Base-by-base conservation (phyloP, 192 early-diverging fungal genomes). In the Coemansia guatemalensis region DNA sequence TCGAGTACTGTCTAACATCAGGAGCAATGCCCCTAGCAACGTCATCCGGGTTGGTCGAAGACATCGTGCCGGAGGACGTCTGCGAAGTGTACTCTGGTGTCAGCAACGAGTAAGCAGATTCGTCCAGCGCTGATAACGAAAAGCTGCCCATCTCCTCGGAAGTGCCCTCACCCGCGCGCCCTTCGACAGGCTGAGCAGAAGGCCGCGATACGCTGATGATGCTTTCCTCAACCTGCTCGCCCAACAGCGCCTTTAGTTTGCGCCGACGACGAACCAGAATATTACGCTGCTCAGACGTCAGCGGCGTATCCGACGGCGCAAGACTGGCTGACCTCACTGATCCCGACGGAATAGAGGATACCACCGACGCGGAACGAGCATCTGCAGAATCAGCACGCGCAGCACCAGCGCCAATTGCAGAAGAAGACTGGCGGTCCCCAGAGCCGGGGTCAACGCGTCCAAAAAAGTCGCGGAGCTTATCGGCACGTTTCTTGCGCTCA, bases 181-280 rank as follows among this genome's bases (percentile, higher is more conserved):
- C 35, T 47, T 48, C 2, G 22, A 21, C 48, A 4, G 22, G 24
- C 21, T 11, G 47, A 8, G 27, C n/a, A 3, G 32, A 21, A 1
- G 49, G 17, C 12, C 49, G 56, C 30, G 51, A 44, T 4, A 61
- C 25, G 11, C 64, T 65, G 12, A 84, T 64, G 11, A 75, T 82
- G 22, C 60, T 57, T 48, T 84, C 82, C 48, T 84, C 83, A 1
- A 87, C 67, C 18, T 82, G 74, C 53, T 88, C 85, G 55, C 89
- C 89, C 41, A 90, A 48, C 48, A 88, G 63, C 6, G 69, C 82
- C 41, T 75, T 67, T 21, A 90, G 75, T 75, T 90, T 90, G 60
- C 85, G 83, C 26, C 78, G 81, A 14, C 87, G 71, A 20, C 83
- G 83, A 30, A 84, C 84, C 27, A 90, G 77, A 21, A 85, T 63